A percentile compares a stretch with the other conserved stretches of the same genome.
Evolutionary conservation across 2,329 filamentous ascomycete species (phyloP).

Genomic region (Cladosporium sp.): DNA sequence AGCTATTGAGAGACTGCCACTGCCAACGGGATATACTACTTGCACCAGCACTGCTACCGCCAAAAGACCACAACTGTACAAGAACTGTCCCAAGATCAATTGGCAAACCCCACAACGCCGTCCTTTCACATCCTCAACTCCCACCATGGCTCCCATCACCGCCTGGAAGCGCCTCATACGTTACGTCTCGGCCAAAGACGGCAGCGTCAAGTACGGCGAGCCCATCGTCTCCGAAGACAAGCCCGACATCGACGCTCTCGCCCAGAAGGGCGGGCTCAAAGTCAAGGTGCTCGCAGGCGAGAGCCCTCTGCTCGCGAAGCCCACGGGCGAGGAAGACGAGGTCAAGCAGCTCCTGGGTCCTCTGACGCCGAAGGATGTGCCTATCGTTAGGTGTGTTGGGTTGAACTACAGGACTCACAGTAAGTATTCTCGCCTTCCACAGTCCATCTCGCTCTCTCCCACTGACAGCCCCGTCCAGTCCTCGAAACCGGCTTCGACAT

Average conservation of each 20-base stretch:
- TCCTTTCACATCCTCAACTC: background rate
- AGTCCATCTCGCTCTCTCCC: too few relatives aligned
- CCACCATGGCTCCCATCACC: constrained; percentile 23
- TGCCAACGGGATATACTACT: background rate
- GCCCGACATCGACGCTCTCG: constrained; percentile 35
- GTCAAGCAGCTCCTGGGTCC: constrained; percentile 58
- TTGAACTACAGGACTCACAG: constrained; percentile 61
- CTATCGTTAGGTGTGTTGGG: constrained; percentile 59
- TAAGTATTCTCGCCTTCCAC: constrained; percentile 21
- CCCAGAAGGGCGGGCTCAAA: constrained; percentile 47
- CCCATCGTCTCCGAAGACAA: constrained; percentile 53
- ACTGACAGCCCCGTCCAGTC: constrained; percentile 22
- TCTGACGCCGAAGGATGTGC: constrained; percentile 52
- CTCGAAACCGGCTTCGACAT: constrained; percentile 61
- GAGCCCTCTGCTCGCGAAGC: constrained; percentile 46
- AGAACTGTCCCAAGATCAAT: background rate
- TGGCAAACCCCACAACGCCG: background rate
- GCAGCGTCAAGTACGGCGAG: constrained; percentile 70
- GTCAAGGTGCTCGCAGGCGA: constrained; percentile 55
- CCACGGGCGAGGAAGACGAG: constrained; percentile 55
- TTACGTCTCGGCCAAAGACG: constrained; percentile 64
- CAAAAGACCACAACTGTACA: background rate
- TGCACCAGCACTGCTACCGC: background rate
- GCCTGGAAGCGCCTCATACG: constrained; percentile 65
- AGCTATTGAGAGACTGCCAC: background rate